Base-by-base conservation (phyloP, 2,329 filamentous ascomycete genomes). In the Xylaria multiplex region DNA sequence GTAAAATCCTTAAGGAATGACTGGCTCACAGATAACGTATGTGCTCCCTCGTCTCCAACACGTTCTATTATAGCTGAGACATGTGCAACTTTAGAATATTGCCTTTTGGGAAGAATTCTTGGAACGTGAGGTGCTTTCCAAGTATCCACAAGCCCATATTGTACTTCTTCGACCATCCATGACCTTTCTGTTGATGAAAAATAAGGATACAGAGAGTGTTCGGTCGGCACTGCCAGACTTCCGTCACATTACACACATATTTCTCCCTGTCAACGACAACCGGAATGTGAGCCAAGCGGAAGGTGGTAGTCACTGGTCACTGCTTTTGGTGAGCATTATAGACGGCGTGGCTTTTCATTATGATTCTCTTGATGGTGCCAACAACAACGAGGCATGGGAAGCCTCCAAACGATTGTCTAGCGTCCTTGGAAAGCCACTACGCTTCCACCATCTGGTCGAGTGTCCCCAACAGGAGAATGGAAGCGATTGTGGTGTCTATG, bases 21-120 rank as follows among this genome's bases (percentile, higher is more conserved):
- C 83, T 99, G 96, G 96, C 84, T 99, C 59, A 97, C 95, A 49
- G 96, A 99, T 79, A 97, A 97, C 82, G 92, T 94, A 83, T 71
- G 86, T 71, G 86, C 81, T 48, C 13, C n/a, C 14, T 50, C 67
- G 66, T 56, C 71, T 56, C 11, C 16, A 13, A n/a, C 22, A 13
- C 14, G 2, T 40, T 13, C 37, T 40, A 46, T 27, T 62, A 40
- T 61, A 24, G 40, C 73, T 77, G 69, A 77, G 69, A 32, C 72
- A 73, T 66, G 59, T 60, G 56, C 4, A 27, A 30, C n/a, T 57
- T 52, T 72, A 95, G 92, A 94, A 93, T 73, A 98, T 99, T 71
- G 91, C 93, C 57, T 98, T 99, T 78, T 99, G 96, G 95, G 92
- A 98, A 85, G 95, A 98, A 86, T 97, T 89, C 73, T 89, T 99